These are phyloP conservation scores for Epichloe uncinata DNA, from an alignment of 2,329 filamentous ascomycete genomes.

Conservation along the genomic window DNA sequence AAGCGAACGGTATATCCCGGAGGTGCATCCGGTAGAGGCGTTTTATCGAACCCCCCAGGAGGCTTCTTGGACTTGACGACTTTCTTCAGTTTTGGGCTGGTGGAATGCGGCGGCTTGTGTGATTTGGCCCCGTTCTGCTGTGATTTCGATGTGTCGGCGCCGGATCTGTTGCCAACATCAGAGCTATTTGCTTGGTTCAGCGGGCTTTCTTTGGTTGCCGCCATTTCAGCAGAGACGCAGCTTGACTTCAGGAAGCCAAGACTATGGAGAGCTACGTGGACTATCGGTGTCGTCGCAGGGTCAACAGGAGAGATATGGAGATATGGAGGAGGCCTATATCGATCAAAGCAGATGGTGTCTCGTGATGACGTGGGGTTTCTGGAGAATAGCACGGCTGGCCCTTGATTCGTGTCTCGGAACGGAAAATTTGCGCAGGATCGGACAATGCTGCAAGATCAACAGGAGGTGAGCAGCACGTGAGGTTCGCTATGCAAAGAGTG, in stretches of 20 bases:
- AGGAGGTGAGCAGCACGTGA: too few relatives aligned
- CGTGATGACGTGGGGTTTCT: neutral
- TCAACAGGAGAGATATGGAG: neutral
- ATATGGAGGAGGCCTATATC: neutral
- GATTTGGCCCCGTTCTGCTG: neutral
- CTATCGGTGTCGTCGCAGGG: neutral
- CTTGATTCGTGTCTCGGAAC: neutral
- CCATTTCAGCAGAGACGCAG: neutral
- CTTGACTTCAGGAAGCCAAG: neutral
- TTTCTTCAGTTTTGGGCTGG: constrained; percentile 11
- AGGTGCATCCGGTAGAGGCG: constrained; percentile 59
- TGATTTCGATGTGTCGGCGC: neutral
- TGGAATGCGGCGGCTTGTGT: neutral
- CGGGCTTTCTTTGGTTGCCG: neutral
- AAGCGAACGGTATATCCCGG: constrained; percentile 77
- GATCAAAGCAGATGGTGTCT: neutral
- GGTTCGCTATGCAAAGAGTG: neutral
- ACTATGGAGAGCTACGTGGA: neutral
- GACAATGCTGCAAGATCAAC: too few relatives aligned
- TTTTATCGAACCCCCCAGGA: constrained; percentile 71
- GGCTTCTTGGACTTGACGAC: constrained; percentile 29
- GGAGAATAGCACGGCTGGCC: neutral
- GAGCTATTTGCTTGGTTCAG: neutral
- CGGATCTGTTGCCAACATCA: neutral
- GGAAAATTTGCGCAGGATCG: too few relatives aligned